Evolutionary conservation across 352 stramenopile genomes (phyloP).

Genomic region (Pythium apleroticum): DNA sequence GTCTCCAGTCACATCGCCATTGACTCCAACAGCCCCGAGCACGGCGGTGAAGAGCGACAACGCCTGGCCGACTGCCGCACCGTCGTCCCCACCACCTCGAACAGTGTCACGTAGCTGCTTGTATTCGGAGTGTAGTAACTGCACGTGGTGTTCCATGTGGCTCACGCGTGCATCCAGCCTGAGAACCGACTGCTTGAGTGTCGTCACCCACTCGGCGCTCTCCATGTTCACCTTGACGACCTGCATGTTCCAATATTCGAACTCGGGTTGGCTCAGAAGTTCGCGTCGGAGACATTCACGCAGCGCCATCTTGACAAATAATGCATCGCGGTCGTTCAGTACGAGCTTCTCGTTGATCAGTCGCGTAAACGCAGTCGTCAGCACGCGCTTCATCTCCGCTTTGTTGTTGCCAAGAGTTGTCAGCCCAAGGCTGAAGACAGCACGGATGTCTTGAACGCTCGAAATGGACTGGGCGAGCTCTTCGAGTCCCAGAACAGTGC

Average conservation of each 20-base stretch:
- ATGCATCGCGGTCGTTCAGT: slow-evolving; percentile 11
- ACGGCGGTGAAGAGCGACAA: slow-evolving; percentile 6
- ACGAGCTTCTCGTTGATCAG: slow-evolving; percentile 23
- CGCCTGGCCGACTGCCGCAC: background rate
- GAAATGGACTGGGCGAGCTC: slow-evolving; percentile 7
- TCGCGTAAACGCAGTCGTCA: slow-evolving; percentile 3
- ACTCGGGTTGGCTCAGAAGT: slow-evolving; percentile 1
- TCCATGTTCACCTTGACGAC: slow-evolving; percentile 24
- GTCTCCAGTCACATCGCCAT: background rate
- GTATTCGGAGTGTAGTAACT: slow-evolving; percentile 1
- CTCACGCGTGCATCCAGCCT: slow-evolving; percentile 1
- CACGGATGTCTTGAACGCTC: slow-evolving; percentile 12
- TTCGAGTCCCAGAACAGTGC: slow-evolving; percentile 1
- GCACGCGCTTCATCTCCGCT: slow-evolving; percentile 8
- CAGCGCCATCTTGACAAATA: slow-evolving; percentile 19
- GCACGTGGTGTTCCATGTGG: slow-evolving; percentile 1
- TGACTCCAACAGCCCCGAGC: background rate
- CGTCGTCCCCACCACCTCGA: background rate
- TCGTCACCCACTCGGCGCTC: slow-evolving; percentile 8
- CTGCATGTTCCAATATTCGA: slow-evolving; percentile 12
- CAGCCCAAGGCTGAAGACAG: slow-evolving; percentile 3
- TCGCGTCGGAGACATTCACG: slow-evolving; percentile 7
- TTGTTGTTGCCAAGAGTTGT: background rate
- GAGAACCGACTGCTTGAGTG: slow-evolving; percentile 12
- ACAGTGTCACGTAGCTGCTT: slow-evolving; percentile 5